Evolutionary conservation across 1,284 basidiomycete species (phyloP).

Genomic region (Schizophyllum commune): DNA sequence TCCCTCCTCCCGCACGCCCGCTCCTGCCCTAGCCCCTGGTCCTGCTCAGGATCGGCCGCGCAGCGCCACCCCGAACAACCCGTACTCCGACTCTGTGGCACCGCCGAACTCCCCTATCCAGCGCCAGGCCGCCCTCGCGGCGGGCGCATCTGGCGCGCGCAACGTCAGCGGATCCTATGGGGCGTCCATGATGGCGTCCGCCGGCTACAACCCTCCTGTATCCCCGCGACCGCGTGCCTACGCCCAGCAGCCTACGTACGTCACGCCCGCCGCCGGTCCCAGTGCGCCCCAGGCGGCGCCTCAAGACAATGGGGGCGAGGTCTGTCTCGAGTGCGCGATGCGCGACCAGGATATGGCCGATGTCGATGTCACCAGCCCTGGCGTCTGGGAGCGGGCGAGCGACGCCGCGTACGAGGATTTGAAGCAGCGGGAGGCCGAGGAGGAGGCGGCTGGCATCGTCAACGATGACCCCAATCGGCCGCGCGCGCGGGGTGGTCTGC

Average conservation of each 20-base stretch:
- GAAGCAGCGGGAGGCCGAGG: constrained; percentile 65
- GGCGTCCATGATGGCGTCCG: constrained; percentile 39
- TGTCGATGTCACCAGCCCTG: constrained; percentile 80
- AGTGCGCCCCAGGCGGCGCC: constrained; percentile 44
- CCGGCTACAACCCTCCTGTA: constrained; percentile 51
- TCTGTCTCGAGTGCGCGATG: constrained; percentile 98
- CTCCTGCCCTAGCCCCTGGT: constrained; percentile 22
- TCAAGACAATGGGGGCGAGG: constrained; percentile 50
- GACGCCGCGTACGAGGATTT: constrained; percentile 81
- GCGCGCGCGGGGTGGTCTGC: constrained; percentile 54
- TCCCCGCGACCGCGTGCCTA: constrained; percentile 59
- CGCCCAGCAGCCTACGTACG: constrained; percentile 69
- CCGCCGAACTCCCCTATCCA: constrained; percentile 19
- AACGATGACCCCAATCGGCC: constrained; percentile 47
- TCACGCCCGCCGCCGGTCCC: constrained; percentile 32
- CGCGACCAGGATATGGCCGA: constrained; percentile 98
- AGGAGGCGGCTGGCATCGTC: constrained; percentile 43
- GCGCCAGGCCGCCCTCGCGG: too few relatives aligned
- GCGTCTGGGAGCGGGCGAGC: constrained; percentile 88
- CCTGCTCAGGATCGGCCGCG: not conserved
- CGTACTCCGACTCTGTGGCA: constrained; percentile 9
- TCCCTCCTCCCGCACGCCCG: constrained; percentile 13
- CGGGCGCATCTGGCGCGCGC: not conserved
- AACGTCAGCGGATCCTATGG: constrained; percentile 3
- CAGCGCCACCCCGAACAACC: constrained; percentile 7